Base-by-base conservation (phyloP, 1,284 basidiomycete species). In the Phenoliferia sp. region DNA sequence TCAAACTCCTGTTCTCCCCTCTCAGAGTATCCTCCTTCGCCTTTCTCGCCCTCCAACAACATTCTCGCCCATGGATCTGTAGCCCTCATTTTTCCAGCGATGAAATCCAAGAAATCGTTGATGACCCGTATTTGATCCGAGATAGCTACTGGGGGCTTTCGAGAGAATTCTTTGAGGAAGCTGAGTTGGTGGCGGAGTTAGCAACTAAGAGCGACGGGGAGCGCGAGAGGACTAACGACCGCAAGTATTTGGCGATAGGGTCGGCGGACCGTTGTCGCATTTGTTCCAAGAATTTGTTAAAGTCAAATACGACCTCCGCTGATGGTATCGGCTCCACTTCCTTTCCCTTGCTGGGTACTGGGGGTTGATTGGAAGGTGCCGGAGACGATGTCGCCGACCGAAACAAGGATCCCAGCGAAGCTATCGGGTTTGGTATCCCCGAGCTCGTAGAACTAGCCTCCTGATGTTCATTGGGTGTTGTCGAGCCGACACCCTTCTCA, bases 81-180 rank as follows among this genome's bases (percentile, higher is more conserved):
- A 69, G 87, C 85, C n/a, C 86, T 83, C 94, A 97, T 97, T 76
- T 90, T 89, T 36, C 81, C 82, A 0, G 88, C 82, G 73, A 96
- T 96, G 77, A 97, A 97, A 90, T 83, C 84, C 34, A 96, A 82
- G 75, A 96, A 97, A 74, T 96, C 93, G 76, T 90, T 89, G 76
- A 97, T 92, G 62, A 96, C 85, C 80, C 92, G 94, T 73, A 95
- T 87, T 78, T 96, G 94, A 76, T 96, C 94, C 69, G 86, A 86
- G 33, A 94, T 88, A 2, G 90, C 90, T 76, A 93, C 92, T 2
- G 90, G 88, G 6, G 74, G 69, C 68, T 90, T 85, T 79, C 93
- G 94, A 17, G 90, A 82, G 76, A 96, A 96, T 76, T 94, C 94
- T 77, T 88, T 90, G 76, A 97, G 78, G 76, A 99, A 92, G 68